Evolutionary conservation across 139 green algal species (phyloP).

Genomic region (Haematococcus sp.): DNA sequence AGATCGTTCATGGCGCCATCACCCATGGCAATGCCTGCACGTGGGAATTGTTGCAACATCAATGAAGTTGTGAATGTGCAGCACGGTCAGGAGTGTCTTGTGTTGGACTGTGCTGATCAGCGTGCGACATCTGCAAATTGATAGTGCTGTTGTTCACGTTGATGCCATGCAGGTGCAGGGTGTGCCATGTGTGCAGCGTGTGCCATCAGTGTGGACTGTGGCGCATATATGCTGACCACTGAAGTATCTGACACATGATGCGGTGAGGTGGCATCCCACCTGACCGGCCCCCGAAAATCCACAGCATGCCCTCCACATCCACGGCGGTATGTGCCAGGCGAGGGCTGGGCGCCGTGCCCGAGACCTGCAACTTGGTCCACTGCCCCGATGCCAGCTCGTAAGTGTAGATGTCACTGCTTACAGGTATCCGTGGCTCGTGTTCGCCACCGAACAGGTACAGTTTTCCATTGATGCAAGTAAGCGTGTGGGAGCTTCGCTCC

Average conservation of each 20-base stretch:
- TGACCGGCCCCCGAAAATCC: conserved; percentile 49
- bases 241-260: too few relatives aligned
- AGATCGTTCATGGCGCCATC: conserved; percentile 39
- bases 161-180: not conserved
- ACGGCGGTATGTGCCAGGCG: conserved; percentile 36
- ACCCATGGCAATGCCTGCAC: conserved; percentile 36
- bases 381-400: conserved; percentile 13
- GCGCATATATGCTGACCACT: too few relatives aligned
- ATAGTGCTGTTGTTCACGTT: not conserved
- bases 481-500: conserved; percentile 1
- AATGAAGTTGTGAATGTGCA: not conserved
- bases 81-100: not conserved
- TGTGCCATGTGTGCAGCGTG: not conserved
- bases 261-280: too few relatives aligned
- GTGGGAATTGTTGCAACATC: not conserved
- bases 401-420: conserved; percentile 12
- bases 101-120: not conserved
- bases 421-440: conserved; percentile 30
- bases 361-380: conserved; percentile 16
- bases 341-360: conserved; percentile 20
- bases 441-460: conserved; percentile 45
- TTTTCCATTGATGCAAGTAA: conserved; percentile 11
- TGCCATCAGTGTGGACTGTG: not conserved
- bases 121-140: not conserved
- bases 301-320: conserved; percentile 31